Conservation (phyloP, 768 basidiomycete species). For the Mycena indigotica region DNA sequence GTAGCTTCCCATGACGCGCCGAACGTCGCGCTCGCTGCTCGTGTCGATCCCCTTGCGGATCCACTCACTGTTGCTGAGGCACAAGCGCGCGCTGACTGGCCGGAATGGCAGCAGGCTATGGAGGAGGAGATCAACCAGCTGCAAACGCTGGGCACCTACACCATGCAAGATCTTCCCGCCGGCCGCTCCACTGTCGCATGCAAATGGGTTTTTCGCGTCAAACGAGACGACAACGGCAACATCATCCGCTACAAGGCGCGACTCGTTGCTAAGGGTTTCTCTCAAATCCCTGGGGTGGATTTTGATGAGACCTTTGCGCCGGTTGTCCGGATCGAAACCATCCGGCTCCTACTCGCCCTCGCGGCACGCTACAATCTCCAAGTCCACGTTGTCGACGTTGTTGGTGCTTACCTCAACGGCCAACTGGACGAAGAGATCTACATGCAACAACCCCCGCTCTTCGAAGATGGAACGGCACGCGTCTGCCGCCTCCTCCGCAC, state of each 20-base stretch:
- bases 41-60: conserved; percentile 2
- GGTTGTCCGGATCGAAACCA: conserved; percentile 17
- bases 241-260: conserved; percentile 29
- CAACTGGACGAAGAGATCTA: conserved; percentile 21
- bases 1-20: neutral
- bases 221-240: conserved; percentile 32
- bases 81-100: conserved; percentile 26
- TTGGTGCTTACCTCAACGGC: conserved; percentile 9
- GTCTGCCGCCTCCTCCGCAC: conserved; percentile 15
- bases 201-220: conserved; percentile 32
- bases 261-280: conserved; percentile 27
- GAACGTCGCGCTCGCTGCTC: conserved; percentile 18
- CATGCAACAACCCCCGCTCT: conserved; percentile 17
- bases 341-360: conserved; percentile 27
- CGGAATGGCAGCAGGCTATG: conserved; percentile 19
- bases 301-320: conserved; percentile 23
- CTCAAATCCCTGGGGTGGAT: conserved; percentile 36
- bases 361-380: conserved; percentile 32
- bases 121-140: conserved; percentile 18
- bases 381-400: conserved; percentile 35
- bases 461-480: conserved; percentile 17
- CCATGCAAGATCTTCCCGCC: conserved; percentile 16
- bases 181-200: conserved; percentile 18
- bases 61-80: conserved; percentile 14
- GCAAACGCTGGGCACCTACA: conserved; percentile 22